phyloP scores from a whole-genome alignment of 495 filamentous ascomycete species.

The Podospora appendiculata region DNA sequence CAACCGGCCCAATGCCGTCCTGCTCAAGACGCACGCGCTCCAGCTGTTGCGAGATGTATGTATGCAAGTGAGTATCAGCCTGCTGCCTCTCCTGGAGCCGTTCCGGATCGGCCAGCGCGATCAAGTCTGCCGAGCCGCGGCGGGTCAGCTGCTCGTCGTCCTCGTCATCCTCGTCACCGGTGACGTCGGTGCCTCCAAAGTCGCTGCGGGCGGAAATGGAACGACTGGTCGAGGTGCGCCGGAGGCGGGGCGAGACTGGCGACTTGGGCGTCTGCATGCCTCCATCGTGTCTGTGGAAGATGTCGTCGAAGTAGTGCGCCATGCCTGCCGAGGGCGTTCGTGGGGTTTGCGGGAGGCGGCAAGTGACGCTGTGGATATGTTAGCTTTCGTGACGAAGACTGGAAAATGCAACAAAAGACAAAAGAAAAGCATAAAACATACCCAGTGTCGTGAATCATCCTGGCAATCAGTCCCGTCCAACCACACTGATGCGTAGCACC shows the following conservation, averaged over 20 bases:
- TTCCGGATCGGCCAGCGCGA: constrained; percentile 22
- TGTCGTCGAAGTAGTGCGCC: constrained; percentile 91
- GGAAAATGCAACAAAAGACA: constrained; percentile 10
- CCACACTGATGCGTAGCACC: constrained; percentile 94
- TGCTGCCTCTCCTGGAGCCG: constrained; percentile 37
- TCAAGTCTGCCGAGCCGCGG: constrained; percentile 17
- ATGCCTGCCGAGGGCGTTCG: constrained; percentile 76
- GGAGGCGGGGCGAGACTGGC: constrained; percentile 43
- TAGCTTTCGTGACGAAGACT: background rate
- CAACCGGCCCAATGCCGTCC: constrained; percentile 24
- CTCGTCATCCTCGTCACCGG: constrained; percentile 19
- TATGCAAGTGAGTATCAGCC: constrained; percentile 57
- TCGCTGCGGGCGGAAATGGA: constrained; percentile 86
- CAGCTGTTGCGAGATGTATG: constrained; percentile 66
- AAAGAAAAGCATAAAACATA: constrained; percentile 38
- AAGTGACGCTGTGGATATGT: constrained; percentile 55
- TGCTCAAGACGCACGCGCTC: constrained; percentile 44
- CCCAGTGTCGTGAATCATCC: constrained; percentile 96
- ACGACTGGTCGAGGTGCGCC: constrained; percentile 74
- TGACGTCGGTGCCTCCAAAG: constrained; percentile 46
- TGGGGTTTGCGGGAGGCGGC: constrained; percentile 87
- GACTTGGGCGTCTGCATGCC: constrained; percentile 26
- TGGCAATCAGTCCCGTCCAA: constrained; percentile 94
- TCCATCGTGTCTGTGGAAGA: constrained; percentile 52
- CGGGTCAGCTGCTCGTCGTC: constrained; percentile 20